Conservation (phyloP, 2,329 filamentous ascomycete genomes). For the Scolecobasidium constrictum region DNA sequence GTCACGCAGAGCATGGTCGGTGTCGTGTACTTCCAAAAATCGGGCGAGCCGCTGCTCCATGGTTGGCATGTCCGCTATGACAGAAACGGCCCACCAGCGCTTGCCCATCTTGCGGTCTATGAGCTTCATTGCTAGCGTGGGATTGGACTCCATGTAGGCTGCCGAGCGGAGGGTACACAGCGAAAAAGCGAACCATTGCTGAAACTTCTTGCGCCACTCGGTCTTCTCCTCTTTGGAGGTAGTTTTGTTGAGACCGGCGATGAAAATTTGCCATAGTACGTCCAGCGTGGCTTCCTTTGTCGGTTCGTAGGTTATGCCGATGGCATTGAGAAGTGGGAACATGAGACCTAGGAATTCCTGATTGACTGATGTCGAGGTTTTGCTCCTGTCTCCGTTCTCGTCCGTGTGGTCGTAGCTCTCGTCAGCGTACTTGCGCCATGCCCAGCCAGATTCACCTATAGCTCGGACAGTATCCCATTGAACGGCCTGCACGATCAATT, state of each 20-base stretch:
- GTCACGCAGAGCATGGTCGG: neutral
- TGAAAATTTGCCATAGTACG: constrained; percentile 10
- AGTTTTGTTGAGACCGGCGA: constrained; percentile 8
- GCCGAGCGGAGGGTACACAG: neutral
- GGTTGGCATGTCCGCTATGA: constrained; percentile 6
- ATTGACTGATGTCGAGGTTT: neutral
- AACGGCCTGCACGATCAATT: constrained; percentile 1
- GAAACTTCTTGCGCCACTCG: constrained; percentile 6
- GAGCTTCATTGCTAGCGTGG: neutral
- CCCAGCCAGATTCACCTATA: constrained; percentile 9
- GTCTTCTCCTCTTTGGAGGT: no score
- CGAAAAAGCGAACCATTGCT: constrained; percentile 9
- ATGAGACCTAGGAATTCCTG: constrained; percentile 9
- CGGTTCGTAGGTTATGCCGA: constrained; percentile 3
- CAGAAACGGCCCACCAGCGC: constrained; percentile 6
- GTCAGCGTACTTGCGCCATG: constrained; percentile 8
- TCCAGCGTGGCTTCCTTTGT: constrained; percentile 8
- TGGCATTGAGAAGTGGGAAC: constrained; percentile 7
- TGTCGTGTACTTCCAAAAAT: constrained; percentile 9
- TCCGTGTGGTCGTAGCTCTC: constrained; percentile 8
- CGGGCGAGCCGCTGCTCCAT: constrained; percentile 6
- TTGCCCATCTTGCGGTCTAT: neutral
- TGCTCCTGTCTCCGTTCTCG: neutral
- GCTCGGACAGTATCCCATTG: constrained; percentile 9
- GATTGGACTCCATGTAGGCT: constrained; percentile 3